These are phyloP conservation scores for Penicillium sp. DNA, from an alignment of 2,329 filamentous ascomycete species.

Conservation along the genomic window DNA sequence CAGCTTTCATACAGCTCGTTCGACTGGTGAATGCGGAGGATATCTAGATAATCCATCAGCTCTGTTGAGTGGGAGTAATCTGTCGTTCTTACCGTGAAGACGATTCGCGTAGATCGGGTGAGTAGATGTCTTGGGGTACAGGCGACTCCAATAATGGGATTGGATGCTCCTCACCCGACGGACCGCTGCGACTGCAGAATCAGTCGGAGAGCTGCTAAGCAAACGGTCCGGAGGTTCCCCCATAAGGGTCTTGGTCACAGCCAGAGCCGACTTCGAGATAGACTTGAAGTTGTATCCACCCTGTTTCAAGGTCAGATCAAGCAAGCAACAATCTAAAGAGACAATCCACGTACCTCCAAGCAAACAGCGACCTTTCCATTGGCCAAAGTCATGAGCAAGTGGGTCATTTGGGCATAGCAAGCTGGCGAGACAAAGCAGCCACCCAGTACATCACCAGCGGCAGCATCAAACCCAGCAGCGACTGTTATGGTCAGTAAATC, in stretches of 20 bases:
- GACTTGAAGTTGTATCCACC: constrained; percentile 93
- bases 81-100: constrained; percentile 56
- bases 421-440: constrained; percentile 87
- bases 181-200: constrained; percentile 56
- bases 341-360: constrained; percentile 59
- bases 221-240: constrained; percentile 78
- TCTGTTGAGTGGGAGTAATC: background rate
- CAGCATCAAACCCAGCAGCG: constrained; percentile 93
- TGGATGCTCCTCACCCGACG: constrained; percentile 60
- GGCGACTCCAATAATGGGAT: constrained; percentile 78
- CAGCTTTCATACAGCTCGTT: constrained; percentile 69
- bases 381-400: constrained; percentile 96
- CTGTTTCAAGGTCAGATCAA: constrained; percentile 25
- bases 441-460: constrained; percentile 87
- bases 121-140: constrained; percentile 62
- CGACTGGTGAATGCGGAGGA: constrained; percentile 75
- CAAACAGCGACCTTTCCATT: constrained; percentile 88
- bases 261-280: constrained; percentile 87
- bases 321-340: background rate
- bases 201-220: constrained; percentile 48
- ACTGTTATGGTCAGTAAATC: constrained; percentile 49
- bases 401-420: constrained; percentile 97
- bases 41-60: constrained; percentile 51
- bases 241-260: constrained; percentile 91
- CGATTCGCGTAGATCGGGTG: constrained; percentile 49